Base-by-base conservation (phyloP, 805 yeast species). In the Lipomyces kockii region DNA sequence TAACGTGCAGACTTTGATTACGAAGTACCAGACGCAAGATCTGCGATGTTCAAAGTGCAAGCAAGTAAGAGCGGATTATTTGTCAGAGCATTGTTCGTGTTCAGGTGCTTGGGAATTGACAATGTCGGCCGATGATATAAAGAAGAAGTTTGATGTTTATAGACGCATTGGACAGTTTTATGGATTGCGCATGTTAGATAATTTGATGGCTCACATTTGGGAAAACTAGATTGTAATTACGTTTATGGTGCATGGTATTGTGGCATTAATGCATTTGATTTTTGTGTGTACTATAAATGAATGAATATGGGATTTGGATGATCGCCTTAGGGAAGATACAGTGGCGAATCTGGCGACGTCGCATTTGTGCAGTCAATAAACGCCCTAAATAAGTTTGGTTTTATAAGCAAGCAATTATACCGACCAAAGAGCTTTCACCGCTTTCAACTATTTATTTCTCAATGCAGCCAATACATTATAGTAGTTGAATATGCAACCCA, bases 61-160 rank as follows among this genome's bases (percentile, higher is more conserved):
- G 32, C 85, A 81, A 65, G 81, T 91, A 65, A 86, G 86, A 73
- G 86, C 85, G 46, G 88, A 86, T 72, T 88, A 89, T 69, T 82
- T 95, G 84, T 84, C 92, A 39, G 82, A 82, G 37, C 87, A 87
- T 76, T 96, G 99, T 78, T 79, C 85, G 25, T 95, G 99, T 76
- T 94, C 99, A 0, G 99, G 99, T 8, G 76, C 79, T 17, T 92
- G 97, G 97, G 80, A 78, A 3, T 88, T 86, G 59, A 86, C 90
- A 0, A 76, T 87, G 25, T 75, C 81, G 4, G 79, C 80, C 60
- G 78, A 75, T 4, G 84, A 82, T 0, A 74, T 92, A 7, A 77
- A 80, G 20, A 79, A 79, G 61, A 81, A 82, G 61, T 73, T 88
- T 2, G 76, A 75, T 6, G 82, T 86, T 0, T 91, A 84, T 76